phyloP scores from a whole-genome alignment of 805 yeast species.

The Lipomyces chichibuensis region DNA sequence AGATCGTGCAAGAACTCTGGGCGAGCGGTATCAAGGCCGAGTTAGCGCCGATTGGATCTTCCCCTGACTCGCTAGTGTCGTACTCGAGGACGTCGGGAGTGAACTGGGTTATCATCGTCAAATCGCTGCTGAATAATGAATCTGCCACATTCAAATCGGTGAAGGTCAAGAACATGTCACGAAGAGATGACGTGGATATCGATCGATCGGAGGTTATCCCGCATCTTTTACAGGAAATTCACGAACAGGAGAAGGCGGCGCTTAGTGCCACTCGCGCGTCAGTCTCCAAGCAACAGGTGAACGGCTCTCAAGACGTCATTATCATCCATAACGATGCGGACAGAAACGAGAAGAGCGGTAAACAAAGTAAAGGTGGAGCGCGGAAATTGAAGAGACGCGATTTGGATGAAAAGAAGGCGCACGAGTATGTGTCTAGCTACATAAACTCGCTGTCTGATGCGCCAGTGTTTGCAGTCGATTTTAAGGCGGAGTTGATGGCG shows the following conservation, averaged over 20 bases:
- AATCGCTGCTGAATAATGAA: slow-evolving; percentile 51
- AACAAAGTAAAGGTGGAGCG: slow-evolving; percentile 72
- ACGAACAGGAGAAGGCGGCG: slow-evolving; percentile 33
- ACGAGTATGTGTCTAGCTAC: slow-evolving; percentile 58
- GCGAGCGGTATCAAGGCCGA: slow-evolving; percentile 78
- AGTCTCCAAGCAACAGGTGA: neutral
- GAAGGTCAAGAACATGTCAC: slow-evolving; percentile 65
- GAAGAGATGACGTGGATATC: slow-evolving; percentile 69
- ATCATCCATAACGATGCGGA: slow-evolving; percentile 81
- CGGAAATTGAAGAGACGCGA: slow-evolving; percentile 46
- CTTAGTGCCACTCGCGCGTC: neutral
- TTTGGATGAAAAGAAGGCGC: slow-evolving; percentile 64
- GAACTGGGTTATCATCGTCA: slow-evolving; percentile 75
- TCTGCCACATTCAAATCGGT: slow-evolving; percentile 73
- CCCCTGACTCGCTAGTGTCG: slow-evolving; percentile 65
- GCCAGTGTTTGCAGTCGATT: slow-evolving; percentile 77
- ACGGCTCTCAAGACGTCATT: slow-evolving; percentile 56
- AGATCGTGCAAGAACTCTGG: slow-evolving; percentile 71
- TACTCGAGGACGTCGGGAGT: slow-evolving; percentile 70
- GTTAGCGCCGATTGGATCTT: slow-evolving; percentile 44
- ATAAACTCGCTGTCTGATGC: slow-evolving; percentile 61
- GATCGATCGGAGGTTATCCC: slow-evolving; percentile 67
- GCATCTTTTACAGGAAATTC: slow-evolving; percentile 46
- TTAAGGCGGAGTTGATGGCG: slow-evolving; percentile 80
- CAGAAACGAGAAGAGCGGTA: slow-evolving; percentile 61